phyloP scores from a whole-genome alignment of 208 protist genomes.

The Wallacemonas sp. region DNA sequence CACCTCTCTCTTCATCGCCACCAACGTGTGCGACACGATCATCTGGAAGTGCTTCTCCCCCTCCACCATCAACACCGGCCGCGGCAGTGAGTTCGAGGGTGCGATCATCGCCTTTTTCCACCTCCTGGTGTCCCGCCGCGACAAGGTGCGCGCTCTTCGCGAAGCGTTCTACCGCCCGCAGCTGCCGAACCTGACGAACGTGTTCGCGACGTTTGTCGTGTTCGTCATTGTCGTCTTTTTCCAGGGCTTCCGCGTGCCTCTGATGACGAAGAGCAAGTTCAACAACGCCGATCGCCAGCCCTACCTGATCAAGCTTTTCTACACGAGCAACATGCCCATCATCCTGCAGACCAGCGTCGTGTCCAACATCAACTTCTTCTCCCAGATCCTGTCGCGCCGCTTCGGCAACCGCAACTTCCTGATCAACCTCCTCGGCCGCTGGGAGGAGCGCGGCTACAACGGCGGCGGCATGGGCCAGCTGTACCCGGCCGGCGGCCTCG shows the following conservation, averaged over 20 bases:
- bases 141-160: slow-evolving; percentile 98
- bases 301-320: slow-evolving; percentile 99
- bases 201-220: slow-evolving; percentile 99
- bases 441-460: slow-evolving; percentile 89
- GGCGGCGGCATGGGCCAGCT: slow-evolving; percentile 58
- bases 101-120: slow-evolving; percentile 99
- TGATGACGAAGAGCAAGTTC: slow-evolving; percentile 92
- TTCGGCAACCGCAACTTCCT: slow-evolving; percentile 98
- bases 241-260: slow-evolving; percentile 98
- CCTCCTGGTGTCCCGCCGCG: slow-evolving; percentile 93
- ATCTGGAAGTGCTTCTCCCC: slow-evolving; percentile 99
- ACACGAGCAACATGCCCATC: slow-evolving; percentile 99
- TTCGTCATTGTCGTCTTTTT: slow-evolving; percentile 99
- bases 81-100: slow-evolving; percentile 99
- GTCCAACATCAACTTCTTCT: slow-evolving; percentile 99
- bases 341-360: slow-evolving; percentile 99
- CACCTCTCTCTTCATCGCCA: slow-evolving; percentile 99
- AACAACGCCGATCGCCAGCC: slow-evolving; percentile 76
- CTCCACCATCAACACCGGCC: slow-evolving; percentile 98
- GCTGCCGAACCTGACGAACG: slow-evolving; percentile 99
- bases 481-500: slow-evolving; percentile 97
- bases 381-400: slow-evolving; percentile 98
- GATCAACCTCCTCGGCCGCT: slow-evolving; percentile 97
- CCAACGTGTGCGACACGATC: slow-evolving; percentile 99
- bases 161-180: slow-evolving; percentile 99